Conservation (phyloP, 768 basidiomycete species). For the Mycena galericulata region DNA sequence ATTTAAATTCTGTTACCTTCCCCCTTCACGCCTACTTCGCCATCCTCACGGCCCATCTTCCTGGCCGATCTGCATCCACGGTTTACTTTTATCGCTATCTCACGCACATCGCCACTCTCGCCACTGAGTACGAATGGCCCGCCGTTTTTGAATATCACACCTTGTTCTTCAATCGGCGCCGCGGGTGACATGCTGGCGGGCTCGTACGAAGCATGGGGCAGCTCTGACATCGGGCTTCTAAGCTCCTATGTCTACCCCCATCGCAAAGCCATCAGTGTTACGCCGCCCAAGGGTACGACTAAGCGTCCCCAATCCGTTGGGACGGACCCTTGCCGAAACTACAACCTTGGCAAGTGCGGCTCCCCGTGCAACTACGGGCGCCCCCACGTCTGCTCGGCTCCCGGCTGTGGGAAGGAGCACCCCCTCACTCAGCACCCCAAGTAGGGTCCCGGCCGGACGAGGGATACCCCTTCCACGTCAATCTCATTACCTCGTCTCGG, state of each 20-base stretch:
- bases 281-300: background rate
- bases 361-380: background rate
- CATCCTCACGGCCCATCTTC: too few relatives aligned
- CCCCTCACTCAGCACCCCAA: background rate
- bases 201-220: background rate
- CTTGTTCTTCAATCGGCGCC: conserved; percentile 15
- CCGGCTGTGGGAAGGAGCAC: conserved; percentile 7
- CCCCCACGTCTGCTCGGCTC: background rate
- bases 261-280: background rate
- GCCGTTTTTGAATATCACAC: conserved; percentile 10
- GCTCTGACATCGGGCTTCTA: background rate
- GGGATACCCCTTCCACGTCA: background rate
- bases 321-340: background rate
- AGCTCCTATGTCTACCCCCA: conserved; percentile 4
- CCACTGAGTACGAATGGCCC: background rate
- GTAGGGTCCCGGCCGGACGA: conserved; percentile 14
- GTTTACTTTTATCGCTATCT: too few relatives aligned
- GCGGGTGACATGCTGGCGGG: background rate
- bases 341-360: background rate
- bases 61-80: too few relatives aligned
- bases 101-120: too few relatives aligned
- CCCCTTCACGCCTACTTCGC: too few relatives aligned
- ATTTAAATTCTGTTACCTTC: too few relatives aligned
- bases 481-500: background rate
- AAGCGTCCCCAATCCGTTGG: background rate